Base-by-base conservation (phyloP, 495 filamentous ascomycete species). In the Hypoxylon fragiforme region DNA sequence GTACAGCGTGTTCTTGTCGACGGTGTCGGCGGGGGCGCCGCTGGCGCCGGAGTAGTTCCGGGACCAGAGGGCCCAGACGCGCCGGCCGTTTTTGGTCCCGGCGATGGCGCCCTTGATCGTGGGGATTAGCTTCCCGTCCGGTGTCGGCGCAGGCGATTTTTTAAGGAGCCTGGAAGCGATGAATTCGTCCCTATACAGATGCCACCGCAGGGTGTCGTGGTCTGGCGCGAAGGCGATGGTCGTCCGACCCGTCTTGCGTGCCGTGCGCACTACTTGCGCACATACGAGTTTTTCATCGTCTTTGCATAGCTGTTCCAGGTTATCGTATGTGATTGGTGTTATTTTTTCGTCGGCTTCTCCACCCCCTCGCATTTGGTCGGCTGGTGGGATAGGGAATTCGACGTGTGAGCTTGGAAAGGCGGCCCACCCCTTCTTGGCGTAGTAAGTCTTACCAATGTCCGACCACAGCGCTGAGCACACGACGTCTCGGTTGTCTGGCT, bases 371-470 rank as follows among this genome's bases (percentile, higher is more conserved):
- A n/a, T 4, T 32, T 43, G 9, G 42, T 20, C 4, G 73, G 50
- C 16, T 45, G 56, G 52, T 1, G 49, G 36, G 0, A 67, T 76
- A 13, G 78, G 69, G 34, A 95, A 80, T 20, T 78, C 68, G 44
- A 92, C 79, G 54, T 96, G 92, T 12, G 78, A 73, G 21, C 86
- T 91, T 7, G 73, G 70, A 60, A 85, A 92, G 0, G 86, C 78
- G 44, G 80, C 71, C 94, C 94, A 98, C 20, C 91, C 94, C 54
- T 82, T 80, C 42, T 77, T 79, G 6, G 90, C 81, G 69, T 97
- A 98, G 70, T 95, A 97, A n/a, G 70, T 70, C 76, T 95, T 96
- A 3, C 94, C 94, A 62, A 98, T 96, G 69, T 98, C 94, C 7
- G 92, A 97, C 71, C 86, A 98, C 24, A 98, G 70, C 18, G 92